Percentiles rank a stretch among this genome's conserved stretches.
These are phyloP conservation scores for Vitis hybrid DNA, from an alignment of 177 flowering plant genomes.

Conservation along the genomic window DNA sequence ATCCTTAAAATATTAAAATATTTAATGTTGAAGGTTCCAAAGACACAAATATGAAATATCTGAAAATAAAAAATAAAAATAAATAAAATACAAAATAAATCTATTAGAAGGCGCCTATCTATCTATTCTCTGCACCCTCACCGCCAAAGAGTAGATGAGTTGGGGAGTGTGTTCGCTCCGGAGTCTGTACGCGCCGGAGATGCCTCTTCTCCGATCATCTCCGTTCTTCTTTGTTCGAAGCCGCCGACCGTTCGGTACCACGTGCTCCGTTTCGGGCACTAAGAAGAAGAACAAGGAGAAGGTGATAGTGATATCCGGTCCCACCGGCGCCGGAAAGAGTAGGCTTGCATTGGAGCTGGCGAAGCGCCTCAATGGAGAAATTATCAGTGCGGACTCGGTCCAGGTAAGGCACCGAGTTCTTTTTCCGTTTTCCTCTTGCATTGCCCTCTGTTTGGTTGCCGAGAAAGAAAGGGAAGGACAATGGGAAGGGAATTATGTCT, in stretches of 20 bases:
- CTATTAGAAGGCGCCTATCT: too few relatives aligned
- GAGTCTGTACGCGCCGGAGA: constrained; percentile 12
- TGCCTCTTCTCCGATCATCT: constrained; percentile 15
- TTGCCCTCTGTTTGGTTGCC: not conserved
- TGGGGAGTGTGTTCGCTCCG: constrained; percentile 17
- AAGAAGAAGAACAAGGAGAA: constrained; percentile 45
- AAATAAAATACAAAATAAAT: too few relatives aligned
- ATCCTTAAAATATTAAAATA: too few relatives aligned
- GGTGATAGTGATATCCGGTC: constrained; percentile 91
- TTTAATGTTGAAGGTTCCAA: too few relatives aligned
- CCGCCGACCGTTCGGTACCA: constrained; percentile 17
- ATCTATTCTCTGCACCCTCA: not conserved
- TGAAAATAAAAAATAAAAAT: too few relatives aligned
- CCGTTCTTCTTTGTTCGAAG: constrained; percentile 7
- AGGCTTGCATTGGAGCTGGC: constrained; percentile 81
- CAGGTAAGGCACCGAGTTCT: constrained; percentile 31
- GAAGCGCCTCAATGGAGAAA: constrained; percentile 87
- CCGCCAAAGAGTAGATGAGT: constrained; percentile 12
- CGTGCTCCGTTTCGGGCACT: constrained; percentile 25
- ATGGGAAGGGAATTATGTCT: not conserved
- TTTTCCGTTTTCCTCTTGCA: not conserved
- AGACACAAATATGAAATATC: too few relatives aligned
- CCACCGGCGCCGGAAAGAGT: constrained; percentile 87
- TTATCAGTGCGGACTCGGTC: constrained; percentile 79
- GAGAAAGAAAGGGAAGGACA: not conserved